Percentiles rank a stretch among this genome's conserved stretches.
Conservation (phyloP, 129 eudicot genomes). For the Artemisia argyi region DNA sequence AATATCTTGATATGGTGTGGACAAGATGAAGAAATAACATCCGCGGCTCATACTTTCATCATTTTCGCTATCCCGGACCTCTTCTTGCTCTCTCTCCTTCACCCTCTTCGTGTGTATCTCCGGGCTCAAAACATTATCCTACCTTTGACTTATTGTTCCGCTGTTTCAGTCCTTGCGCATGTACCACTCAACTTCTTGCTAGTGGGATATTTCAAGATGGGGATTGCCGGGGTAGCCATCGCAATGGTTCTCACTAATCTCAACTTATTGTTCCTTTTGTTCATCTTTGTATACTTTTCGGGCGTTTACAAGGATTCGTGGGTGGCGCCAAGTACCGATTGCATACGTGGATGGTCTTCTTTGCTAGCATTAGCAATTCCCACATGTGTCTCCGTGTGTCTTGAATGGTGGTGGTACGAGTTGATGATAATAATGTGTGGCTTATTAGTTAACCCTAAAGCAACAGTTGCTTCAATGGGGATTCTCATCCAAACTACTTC, state of each 20-base stretch:
- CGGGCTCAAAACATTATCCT: conserved; percentile 58
- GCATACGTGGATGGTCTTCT: conserved; percentile 47
- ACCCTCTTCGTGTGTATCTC: conserved; percentile 60
- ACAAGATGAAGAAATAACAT: conserved; percentile 55
- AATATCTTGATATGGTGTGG: conserved; percentile 48
- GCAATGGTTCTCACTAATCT: conserved; percentile 48
- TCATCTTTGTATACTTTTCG: conserved; percentile 29
- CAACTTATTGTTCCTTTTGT: conserved; percentile 27
- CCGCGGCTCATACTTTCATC: conserved; percentile 51
- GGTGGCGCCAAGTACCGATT: conserved; percentile 38
- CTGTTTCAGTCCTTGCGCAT: conserved; percentile 48
- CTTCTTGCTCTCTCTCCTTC: conserved; percentile 48
- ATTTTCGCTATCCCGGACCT: conserved; percentile 60
- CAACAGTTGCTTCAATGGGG: conserved; percentile 73
- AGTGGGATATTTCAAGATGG: conserved; percentile 36
- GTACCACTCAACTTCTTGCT: conserved; percentile 57
- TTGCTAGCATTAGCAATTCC: conserved; percentile 58
- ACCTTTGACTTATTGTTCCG: conserved; percentile 55
- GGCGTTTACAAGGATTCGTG: conserved; percentile 46
- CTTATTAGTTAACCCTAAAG: conserved; percentile 40
- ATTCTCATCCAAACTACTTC: conserved; percentile 69
- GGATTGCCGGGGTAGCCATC: conserved; percentile 57
- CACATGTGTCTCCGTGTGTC: conserved; percentile 67
- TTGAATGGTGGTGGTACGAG: conserved; percentile 97
- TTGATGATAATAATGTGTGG: conserved; percentile 69